Percentiles rank a stretch among this genome's conserved stretches.
These are phyloP conservation scores for Trichocladium antarcticum DNA, from an alignment of 495 filamentous ascomycete species.

Conservation along the genomic window DNA sequence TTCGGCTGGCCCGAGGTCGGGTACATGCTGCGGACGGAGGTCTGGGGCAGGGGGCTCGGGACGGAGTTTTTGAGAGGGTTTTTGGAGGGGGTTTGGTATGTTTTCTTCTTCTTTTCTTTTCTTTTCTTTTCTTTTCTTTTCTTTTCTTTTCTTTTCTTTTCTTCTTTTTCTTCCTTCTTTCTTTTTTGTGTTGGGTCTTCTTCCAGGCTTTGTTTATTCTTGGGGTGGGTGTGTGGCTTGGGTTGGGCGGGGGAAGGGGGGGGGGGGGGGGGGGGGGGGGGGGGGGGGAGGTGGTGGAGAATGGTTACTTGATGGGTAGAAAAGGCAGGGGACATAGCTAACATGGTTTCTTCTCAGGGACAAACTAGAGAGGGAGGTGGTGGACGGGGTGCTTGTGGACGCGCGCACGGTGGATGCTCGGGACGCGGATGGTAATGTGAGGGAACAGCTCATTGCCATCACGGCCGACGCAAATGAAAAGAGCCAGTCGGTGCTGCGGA, in stretches of 20 bases:
- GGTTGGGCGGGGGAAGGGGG: too few species aligned
- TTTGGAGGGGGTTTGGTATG: constrained; percentile 19
- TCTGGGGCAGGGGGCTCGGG: constrained; percentile 37
- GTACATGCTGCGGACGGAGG: constrained; percentile 36
- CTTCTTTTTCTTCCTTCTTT: too few species aligned
- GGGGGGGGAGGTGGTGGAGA: constrained; percentile 6
- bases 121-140: too few species aligned
- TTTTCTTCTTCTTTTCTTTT: too few species aligned
- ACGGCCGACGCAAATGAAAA: constrained; percentile 23
- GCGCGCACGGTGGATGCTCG: constrained; percentile 5
- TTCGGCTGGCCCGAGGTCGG: constrained; percentile 41
- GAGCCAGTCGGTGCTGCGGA: constrained; percentile 32
- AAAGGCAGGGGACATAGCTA: too few species aligned
- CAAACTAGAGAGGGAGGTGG: constrained; percentile 28
- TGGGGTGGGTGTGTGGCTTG: too few species aligned
- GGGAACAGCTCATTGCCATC: constrained; percentile 25
- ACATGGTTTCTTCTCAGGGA: constrained; percentile 4
- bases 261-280: constrained; percentile 25
- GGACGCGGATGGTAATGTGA: neutral
- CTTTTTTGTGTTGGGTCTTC: too few species aligned
- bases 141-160: too few species aligned
- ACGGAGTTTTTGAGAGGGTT: constrained; percentile 38
- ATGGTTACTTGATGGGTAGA: too few species aligned
- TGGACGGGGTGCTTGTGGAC: constrained; percentile 19
- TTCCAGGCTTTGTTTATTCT: too few species aligned